Percentiles rank a stretch among this genome's conserved stretches.
phyloP scores from a whole-genome alignment of 2,329 filamentous ascomycete species.

The Colletotrichum orchidophilum region DNA sequence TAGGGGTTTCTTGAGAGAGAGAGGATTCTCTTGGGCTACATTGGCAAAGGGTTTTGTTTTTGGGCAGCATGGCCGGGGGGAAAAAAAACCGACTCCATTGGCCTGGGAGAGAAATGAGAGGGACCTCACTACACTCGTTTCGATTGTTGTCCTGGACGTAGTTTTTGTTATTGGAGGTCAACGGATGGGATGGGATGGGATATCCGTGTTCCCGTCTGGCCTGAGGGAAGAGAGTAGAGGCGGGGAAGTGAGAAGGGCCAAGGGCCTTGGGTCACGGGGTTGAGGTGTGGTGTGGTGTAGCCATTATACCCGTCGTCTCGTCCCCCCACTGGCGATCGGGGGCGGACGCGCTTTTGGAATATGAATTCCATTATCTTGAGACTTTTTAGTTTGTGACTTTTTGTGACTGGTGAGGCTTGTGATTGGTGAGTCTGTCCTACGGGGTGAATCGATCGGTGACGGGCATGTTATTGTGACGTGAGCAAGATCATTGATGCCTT shows the following conservation, averaged over 20 bases:
- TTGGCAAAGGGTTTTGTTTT: neutral
- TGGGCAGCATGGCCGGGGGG: conserved; percentile 23
- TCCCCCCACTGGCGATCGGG: neutral
- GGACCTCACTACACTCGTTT: conserved; percentile 30
- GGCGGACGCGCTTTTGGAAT: conserved; percentile 26
- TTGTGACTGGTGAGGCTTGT: neutral
- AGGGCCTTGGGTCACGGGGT: neutral
- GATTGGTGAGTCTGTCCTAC: neutral
- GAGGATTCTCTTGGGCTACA: neutral
- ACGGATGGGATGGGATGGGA: too few relatives aligned
- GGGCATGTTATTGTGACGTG: neutral
- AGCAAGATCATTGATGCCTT: neutral
- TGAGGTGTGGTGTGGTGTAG: conserved; percentile 6
- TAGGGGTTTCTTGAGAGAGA: conserved; percentile 4
- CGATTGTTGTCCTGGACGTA: neutral
- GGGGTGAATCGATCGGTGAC: too few relatives aligned
- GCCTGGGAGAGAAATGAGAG: conserved; percentile 3
- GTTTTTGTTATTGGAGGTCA: neutral
- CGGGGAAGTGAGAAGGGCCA: neutral
- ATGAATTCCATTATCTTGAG: conserved; percentile 3
- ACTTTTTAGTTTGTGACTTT: neutral
- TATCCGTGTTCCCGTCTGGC: too few relatives aligned
- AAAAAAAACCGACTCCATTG: neutral
- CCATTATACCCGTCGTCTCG: conserved; percentile 30
- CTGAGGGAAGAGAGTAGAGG: neutral